Conservation (phyloP, 176 grass and related monocot species). For the Thinopyrum elongatum region DNA sequence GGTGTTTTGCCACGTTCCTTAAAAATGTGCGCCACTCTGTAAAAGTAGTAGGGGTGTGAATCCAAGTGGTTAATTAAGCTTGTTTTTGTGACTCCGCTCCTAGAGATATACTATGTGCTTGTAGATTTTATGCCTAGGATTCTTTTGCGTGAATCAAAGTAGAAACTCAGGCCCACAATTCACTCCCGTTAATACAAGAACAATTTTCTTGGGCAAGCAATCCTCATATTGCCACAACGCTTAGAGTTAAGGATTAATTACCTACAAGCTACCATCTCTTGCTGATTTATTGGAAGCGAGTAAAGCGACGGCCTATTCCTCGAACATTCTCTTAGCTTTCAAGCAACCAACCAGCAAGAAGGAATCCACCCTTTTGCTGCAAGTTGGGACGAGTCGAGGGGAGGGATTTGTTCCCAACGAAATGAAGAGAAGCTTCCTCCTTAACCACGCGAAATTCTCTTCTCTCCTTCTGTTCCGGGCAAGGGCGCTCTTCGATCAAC, state of each 20-base stretch:
- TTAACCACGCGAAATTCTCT: not conserved
- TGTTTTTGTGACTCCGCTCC: not conserved
- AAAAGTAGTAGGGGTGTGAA: no score
- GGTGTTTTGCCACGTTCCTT: no score
- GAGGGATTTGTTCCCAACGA: not conserved
- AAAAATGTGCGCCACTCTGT: no score
- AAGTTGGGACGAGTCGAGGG: not conserved
- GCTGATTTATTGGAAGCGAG: not conserved
- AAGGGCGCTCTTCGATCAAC: not conserved
- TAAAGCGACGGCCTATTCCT: not conserved
- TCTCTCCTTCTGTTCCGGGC: not conserved
- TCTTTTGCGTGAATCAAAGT: not conserved
- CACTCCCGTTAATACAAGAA: not conserved
- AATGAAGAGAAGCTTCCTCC: constrained; percentile 20
- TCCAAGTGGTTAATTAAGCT: not conserved
- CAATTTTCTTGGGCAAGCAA: not conserved
- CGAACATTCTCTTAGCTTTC: constrained; percentile 19
- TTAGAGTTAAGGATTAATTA: not conserved
- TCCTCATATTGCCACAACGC: not conserved
- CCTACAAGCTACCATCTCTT: not conserved
- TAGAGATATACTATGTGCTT: not conserved
- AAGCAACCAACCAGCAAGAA: constrained; percentile 5
- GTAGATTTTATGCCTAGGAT: not conserved
- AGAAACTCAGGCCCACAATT: not conserved
- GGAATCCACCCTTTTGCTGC: constrained; percentile 7